Evolutionary conservation across 192 early-diverging fungal genomes (phyloP).

Genomic region (Linderina pennispora): DNA sequence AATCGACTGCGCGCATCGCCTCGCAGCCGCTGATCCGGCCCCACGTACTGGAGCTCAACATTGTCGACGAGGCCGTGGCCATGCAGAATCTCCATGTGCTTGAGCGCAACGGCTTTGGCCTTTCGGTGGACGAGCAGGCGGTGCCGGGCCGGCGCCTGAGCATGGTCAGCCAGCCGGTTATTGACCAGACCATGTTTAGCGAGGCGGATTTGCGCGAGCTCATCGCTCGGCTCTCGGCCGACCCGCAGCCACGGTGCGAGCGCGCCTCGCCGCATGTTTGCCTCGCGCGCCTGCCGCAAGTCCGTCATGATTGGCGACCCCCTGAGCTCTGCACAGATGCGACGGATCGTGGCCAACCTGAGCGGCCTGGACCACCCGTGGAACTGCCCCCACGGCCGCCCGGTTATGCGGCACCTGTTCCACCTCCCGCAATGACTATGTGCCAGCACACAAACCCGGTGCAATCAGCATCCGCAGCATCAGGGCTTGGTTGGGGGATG

Average conservation of each 20-base stretch:
- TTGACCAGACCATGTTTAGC: slow-evolving; percentile 68
- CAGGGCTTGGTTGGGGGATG: too few relatives aligned
- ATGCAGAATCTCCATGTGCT: slow-evolving; percentile 68
- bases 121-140: slow-evolving; percentile 54
- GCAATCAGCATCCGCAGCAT: not conserved
- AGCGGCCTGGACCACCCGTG: slow-evolving; percentile 89
- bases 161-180: slow-evolving; percentile 68
- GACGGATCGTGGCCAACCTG: slow-evolving; percentile 73
- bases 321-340: slow-evolving; percentile 66
- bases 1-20: slow-evolving; percentile 54
- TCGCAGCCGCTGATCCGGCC: slow-evolving; percentile 73
- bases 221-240: slow-evolving; percentile 27
- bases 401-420: slow-evolving; percentile 86
- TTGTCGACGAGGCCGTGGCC: slow-evolving; percentile 72
- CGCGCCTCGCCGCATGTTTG: slow-evolving; percentile 69
- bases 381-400: slow-evolving; percentile 97
- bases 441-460: not conserved
- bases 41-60: slow-evolving; percentile 58
- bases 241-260: slow-evolving; percentile 59
- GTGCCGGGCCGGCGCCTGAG: slow-evolving; percentile 54
- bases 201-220: slow-evolving; percentile 46
- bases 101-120: slow-evolving; percentile 75
- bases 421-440: slow-evolving; percentile 23
- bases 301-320: slow-evolving; percentile 90
- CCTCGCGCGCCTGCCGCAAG: slow-evolving; percentile 84